phyloP scores from a whole-genome alignment of 179 eudicot species.

The Silene noctiflora region DNA sequence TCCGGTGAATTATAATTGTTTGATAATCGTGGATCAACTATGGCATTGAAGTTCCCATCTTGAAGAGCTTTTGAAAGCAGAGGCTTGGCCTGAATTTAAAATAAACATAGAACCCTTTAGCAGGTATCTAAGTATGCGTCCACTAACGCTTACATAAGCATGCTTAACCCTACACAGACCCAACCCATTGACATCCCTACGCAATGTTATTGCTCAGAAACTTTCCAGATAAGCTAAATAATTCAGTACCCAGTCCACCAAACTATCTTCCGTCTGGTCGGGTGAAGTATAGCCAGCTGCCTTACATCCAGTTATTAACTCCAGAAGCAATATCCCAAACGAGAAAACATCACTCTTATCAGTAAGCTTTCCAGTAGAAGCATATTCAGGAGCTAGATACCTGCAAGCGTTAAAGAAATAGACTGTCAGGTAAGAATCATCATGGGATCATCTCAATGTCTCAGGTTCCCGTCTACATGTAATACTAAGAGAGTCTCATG shows the following conservation, averaged over 20 bases:
- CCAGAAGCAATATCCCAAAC: conserved; percentile 81
- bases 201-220: not conserved
- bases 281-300: conserved; percentile 56
- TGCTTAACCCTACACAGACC: no score
- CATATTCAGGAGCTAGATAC: conserved; percentile 91
- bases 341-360: conserved; percentile 95
- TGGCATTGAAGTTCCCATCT: conserved; percentile 35
- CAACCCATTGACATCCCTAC: no score
- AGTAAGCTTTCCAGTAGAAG: conserved; percentile 77
- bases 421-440: not conserved
- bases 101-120: not conserved
- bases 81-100: conserved; percentile 40
- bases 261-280: conserved; percentile 71
- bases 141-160: no score
- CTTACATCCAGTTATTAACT: conserved; percentile 74
- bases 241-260: conserved; percentile 77
- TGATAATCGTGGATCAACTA: conserved; percentile 38
- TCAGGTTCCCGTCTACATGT: no score
- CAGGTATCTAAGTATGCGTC: not conserved
- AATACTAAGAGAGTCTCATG: no score
- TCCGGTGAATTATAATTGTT: conserved; percentile 29
- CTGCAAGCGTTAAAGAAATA: conserved; percentile 30
- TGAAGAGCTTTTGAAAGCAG: conserved; percentile 36
- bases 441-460: not conserved
- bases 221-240: not conserved